These are phyloP conservation scores for Ziziphus jujuba DNA, from an alignment of 306 rosid species.

Conservation along the genomic window DNA sequence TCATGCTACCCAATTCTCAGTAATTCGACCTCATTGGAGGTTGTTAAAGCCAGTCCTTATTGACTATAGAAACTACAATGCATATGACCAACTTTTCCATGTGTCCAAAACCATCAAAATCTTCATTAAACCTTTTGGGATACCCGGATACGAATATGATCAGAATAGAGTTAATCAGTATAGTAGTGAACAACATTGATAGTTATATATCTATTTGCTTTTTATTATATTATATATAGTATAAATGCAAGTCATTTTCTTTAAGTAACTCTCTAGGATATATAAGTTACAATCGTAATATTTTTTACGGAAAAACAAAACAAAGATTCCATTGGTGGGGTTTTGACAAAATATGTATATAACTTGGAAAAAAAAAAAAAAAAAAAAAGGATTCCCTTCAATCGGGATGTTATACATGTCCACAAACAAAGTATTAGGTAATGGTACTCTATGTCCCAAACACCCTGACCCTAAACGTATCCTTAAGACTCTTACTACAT, in stretches of 20 bases:
- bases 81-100: background rate
- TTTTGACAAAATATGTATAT: constrained; percentile 4
- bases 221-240: background rate
- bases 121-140: constrained; percentile 18
- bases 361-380: constrained; percentile 1
- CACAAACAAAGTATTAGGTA: constrained; percentile 1
- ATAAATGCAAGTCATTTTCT: constrained; percentile 3
- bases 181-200: constrained; percentile 14
- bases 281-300: constrained; percentile 5
- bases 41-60: too few relatives aligned
- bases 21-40: too few relatives aligned
- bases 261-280: constrained; percentile 12
- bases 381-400: constrained; percentile 34
- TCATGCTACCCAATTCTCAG: too few relatives aligned
- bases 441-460: constrained; percentile 25
- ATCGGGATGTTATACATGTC: constrained; percentile 23
- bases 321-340: constrained; percentile 60
- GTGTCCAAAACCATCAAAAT: background rate
- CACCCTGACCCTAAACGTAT: constrained; percentile 36
- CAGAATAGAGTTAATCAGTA: background rate
- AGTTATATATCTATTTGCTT: background rate
- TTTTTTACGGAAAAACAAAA: constrained; percentile 34
- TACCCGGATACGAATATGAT: constrained; percentile 4
- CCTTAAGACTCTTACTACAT: constrained; percentile 1
- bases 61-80: too few relatives aligned